Evolutionary conservation across 352 stramenopile genomes (phyloP).

Genomic region (Globisporangium irregulare): DNA sequence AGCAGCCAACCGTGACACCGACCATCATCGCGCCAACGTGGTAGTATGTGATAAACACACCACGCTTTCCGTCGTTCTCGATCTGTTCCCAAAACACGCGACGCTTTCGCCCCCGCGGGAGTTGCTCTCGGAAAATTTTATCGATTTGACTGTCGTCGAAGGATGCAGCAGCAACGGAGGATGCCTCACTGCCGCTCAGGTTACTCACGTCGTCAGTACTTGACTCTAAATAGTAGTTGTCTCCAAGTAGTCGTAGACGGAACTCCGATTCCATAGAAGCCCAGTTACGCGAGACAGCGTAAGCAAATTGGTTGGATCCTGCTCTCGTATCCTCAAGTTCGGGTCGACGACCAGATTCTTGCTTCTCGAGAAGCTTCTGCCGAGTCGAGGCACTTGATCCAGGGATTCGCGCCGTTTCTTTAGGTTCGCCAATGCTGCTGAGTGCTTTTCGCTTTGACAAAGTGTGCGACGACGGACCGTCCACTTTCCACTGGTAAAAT

Average conservation of each 20-base stretch:
- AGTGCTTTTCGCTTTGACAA: slow-evolving; percentile 2
- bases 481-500: slow-evolving; percentile 74
- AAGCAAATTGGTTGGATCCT: slow-evolving; percentile 24
- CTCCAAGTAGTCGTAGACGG: slow-evolving; percentile 45
- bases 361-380: background rate
- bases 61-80: slow-evolving; percentile 65
- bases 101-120: slow-evolving; percentile 18
- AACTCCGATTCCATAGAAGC: slow-evolving; percentile 42
- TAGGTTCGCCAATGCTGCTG: background rate
- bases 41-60: slow-evolving; percentile 82
- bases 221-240: slow-evolving; percentile 63
- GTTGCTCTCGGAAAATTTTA: slow-evolving; percentile 24
- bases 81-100: slow-evolving; percentile 70
- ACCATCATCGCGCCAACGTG: slow-evolving; percentile 64
- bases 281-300: slow-evolving; percentile 21
- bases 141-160: slow-evolving; percentile 26
- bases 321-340: background rate
- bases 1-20: slow-evolving; percentile 34
- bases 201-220: slow-evolving; percentile 32
- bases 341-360: background rate
- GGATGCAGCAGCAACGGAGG: slow-evolving; percentile 9
- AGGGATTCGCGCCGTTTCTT: background rate
- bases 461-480: slow-evolving; percentile 58
- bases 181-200: slow-evolving; percentile 15
- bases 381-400: background rate